Evolutionary conservation across 2,329 filamentous ascomycete species (phyloP), one percentile per base, ranked within the genome.

Genomic region (Diaporthe sp.): DNA sequence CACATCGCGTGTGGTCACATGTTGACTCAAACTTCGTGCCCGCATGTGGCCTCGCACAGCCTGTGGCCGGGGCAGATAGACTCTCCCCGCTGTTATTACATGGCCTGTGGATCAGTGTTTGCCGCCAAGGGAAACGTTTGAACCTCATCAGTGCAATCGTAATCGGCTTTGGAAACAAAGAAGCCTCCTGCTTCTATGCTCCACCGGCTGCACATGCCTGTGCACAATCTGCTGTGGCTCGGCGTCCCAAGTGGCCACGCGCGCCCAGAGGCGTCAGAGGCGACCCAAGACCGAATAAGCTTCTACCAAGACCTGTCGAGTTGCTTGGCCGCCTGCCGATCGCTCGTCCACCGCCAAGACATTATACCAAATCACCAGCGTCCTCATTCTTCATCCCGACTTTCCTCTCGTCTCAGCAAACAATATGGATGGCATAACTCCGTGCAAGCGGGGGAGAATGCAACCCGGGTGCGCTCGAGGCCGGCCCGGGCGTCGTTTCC

Each of bases 391-490:
- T 68, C 47, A 22, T 68, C 64, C 33, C 33, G 64, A 68, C 64
- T 54, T 38, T 17, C 15, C 64, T 54, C 64, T 68, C 64, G 64
- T 68, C 64, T 68, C 64, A 68, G 64, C 45, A 68, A 66, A 40
- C 33, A 68, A 25, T 68, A 68, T 68, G 33, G 64, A 68, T 68
- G 64, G 64, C 64, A 68, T 68, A 40, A 52, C 47, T 68, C 45
- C 64, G 64, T 68, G n/a, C 22, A 12, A 54, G 33, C 33, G 64
- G 33, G 58, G 64, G n/a, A n/a, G 2, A 68, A 68, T 68, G 64
- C 22, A 40, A 68, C 64, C 30, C 64, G 64, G 64, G 47, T 68
- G 47, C 33, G n/a, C 30, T 40, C 64, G 25, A 40, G n/a, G 64
- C 64, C 64, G 64, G n/a, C 64, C 64, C 64, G 47, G 54, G 64